Evolutionary conservation across 2,329 filamentous ascomycete genomes (phyloP).

Genomic region (Curvularia sp.): DNA sequence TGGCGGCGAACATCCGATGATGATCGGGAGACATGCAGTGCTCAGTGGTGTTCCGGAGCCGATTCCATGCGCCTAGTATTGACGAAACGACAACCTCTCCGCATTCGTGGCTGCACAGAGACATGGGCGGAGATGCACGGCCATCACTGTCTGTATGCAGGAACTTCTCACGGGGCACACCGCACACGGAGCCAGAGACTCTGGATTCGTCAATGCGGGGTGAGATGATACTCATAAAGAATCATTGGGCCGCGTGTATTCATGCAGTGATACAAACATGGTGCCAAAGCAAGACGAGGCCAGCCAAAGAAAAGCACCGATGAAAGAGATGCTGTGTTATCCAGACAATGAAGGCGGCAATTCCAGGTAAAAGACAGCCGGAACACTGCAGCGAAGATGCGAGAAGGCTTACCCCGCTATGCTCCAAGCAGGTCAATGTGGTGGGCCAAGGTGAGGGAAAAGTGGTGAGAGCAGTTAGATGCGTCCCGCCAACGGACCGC

Average conservation of each 20-base stretch:
- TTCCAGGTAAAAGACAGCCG: background rate
- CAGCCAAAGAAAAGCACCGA: constrained; percentile 15
- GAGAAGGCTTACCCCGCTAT: constrained; percentile 6
- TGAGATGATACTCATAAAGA: constrained; percentile 18
- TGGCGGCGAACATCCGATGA: background rate
- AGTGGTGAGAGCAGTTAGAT: constrained; percentile 14
- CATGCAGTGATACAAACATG: constrained; percentile 14
- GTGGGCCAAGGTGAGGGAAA: constrained; percentile 15
- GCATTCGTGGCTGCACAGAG: constrained; percentile 8
- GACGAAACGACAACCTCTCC: constrained; percentile 1
- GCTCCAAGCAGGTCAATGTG: background rate
- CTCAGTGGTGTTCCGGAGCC: background rate
- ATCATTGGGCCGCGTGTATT: constrained; percentile 16
- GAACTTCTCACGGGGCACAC: constrained; percentile 19
- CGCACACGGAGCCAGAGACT: constrained; percentile 25
- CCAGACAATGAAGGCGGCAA: background rate
- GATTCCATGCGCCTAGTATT: background rate
- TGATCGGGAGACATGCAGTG: background rate
- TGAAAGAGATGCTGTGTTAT: background rate
- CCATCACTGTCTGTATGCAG: constrained; percentile 31
- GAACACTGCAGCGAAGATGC: background rate
- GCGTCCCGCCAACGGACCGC: constrained; percentile 19
- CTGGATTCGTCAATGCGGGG: constrained; percentile 14
- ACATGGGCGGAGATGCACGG: constrained; percentile 10
- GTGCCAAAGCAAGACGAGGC: constrained; percentile 5